Conservation (phyloP, 305 asterid species). For the Fraxinus latifolia region DNA sequence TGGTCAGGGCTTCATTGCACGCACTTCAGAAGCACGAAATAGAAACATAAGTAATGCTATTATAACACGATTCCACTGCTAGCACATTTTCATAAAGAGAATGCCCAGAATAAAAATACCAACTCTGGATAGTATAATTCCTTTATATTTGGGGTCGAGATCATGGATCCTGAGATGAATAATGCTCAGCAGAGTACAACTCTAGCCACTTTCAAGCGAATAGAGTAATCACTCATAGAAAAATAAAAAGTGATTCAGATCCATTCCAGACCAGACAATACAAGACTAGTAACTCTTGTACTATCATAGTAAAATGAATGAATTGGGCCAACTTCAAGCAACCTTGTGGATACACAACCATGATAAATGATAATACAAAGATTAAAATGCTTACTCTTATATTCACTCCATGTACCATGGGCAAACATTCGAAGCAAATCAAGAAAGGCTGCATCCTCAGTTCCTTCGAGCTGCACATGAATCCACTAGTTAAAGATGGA, state of each 20-base stretch:
- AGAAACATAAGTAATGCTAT: not conserved
- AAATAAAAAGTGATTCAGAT: not conserved
- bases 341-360: slow-evolving; percentile 9
- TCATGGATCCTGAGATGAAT: not conserved
- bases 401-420: slow-evolving; percentile 91
- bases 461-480: slow-evolving; percentile 73
- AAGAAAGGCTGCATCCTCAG: slow-evolving; percentile 50
- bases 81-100: not conserved
- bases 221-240: not conserved
- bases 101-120: not conserved
- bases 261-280: not conserved
- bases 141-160: not conserved
- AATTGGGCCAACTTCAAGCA: slow-evolving; percentile 1
- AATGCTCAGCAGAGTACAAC: not conserved
- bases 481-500: not conserved
- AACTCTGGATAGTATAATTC: not conserved
- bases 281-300: not conserved
- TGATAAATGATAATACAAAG: slow-evolving; percentile 5
- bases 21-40: not conserved
- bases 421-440: slow-evolving; percentile 86
- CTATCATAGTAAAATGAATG: not conserved
- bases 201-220: not conserved
- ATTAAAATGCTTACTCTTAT: slow-evolving; percentile 56
- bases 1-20: not conserved
- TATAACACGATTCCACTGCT: not conserved